These are phyloP conservation scores for Scheffersomyces ergatensis DNA, from an alignment of 805 yeast species.

Conservation along the genomic window DNA sequence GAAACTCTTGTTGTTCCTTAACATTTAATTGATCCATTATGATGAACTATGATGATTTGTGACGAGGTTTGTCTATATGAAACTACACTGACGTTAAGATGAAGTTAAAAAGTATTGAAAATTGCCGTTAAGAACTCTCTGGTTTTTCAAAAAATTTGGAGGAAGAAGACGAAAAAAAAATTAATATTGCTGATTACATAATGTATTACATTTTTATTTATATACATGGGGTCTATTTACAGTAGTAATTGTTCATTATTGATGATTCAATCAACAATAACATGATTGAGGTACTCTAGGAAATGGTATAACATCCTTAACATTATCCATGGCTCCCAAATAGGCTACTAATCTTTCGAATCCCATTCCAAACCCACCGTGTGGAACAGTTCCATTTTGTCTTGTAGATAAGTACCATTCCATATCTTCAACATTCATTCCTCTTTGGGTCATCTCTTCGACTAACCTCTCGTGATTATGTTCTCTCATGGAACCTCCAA, in stretches of 20 bases:
- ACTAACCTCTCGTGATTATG: slow-evolving; percentile 50
- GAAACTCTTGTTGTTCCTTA: slow-evolving; percentile 96
- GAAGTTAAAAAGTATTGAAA: too few species aligned
- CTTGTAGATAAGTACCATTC: slow-evolving; percentile 81
- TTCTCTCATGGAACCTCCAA: slow-evolving; percentile 94
- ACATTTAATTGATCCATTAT: slow-evolving; percentile 92
- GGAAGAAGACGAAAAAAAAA: background rate
- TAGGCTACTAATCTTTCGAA: slow-evolving; percentile 81
- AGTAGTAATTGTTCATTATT: slow-evolving; percentile 1
- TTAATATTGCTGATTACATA: background rate
- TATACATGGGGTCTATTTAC: background rate
- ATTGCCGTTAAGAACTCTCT: background rate
- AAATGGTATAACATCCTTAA: slow-evolving; percentile 84
- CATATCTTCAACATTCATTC: slow-evolving; percentile 59
- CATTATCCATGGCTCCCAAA: slow-evolving; percentile 70
- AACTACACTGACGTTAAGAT: too few species aligned
- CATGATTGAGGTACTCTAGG: slow-evolving; percentile 62
- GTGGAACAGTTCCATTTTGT: slow-evolving; percentile 79
- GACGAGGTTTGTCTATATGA: too few species aligned
- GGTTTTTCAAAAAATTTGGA: background rate
- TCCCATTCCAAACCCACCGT: slow-evolving; percentile 97
- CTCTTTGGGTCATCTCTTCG: slow-evolving; percentile 47
- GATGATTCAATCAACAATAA: slow-evolving; percentile 18
- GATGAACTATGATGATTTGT: slow-evolving; percentile 7
- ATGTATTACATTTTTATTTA: background rate